Conservation (phyloP, 1,284 basidiomycete genomes). For the Puccinia triticina region DNA sequence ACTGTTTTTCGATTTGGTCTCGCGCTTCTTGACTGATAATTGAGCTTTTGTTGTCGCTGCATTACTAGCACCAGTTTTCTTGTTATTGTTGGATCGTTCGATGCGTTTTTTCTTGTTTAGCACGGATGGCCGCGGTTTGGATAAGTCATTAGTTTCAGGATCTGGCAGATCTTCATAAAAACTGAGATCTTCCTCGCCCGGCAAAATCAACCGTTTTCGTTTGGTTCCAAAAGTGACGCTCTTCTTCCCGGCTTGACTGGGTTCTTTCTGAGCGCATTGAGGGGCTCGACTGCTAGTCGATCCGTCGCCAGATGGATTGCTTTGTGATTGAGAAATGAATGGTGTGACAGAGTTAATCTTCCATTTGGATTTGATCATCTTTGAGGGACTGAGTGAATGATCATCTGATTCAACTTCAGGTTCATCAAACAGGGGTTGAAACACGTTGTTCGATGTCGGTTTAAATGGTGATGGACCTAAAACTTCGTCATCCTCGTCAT, state of each 20-base stretch:
- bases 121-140: neutral
- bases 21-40: neutral
- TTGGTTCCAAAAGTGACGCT: neutral
- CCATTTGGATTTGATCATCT: conserved; percentile 35
- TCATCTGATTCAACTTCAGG: conserved; percentile 9
- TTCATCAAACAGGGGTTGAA: conserved; percentile 44
- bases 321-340: conserved; percentile 43
- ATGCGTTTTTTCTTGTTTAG: conserved; percentile 34
- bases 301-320: neutral
- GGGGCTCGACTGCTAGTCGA: neutral
- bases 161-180: conserved; percentile 44
- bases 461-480: conserved; percentile 51
- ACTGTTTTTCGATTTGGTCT: neutral
- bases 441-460: conserved; percentile 15
- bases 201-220: conserved; percentile 34
- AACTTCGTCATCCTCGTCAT: conserved; percentile 37
- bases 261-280: conserved; percentile 27
- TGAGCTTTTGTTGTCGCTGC: neutral
- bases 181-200: conserved; percentile 32
- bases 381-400: conserved; percentile 36
- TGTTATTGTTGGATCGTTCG: conserved; percentile 11
- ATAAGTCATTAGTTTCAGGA: neutral
- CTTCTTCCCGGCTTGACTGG: conserved; percentile 23
- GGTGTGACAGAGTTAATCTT: conserved; percentile 25
- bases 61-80: conserved; percentile 6